phyloP scores from a whole-genome alignment of 192 early-diverging fungal genomes.

The Coemansia sp. region DNA sequence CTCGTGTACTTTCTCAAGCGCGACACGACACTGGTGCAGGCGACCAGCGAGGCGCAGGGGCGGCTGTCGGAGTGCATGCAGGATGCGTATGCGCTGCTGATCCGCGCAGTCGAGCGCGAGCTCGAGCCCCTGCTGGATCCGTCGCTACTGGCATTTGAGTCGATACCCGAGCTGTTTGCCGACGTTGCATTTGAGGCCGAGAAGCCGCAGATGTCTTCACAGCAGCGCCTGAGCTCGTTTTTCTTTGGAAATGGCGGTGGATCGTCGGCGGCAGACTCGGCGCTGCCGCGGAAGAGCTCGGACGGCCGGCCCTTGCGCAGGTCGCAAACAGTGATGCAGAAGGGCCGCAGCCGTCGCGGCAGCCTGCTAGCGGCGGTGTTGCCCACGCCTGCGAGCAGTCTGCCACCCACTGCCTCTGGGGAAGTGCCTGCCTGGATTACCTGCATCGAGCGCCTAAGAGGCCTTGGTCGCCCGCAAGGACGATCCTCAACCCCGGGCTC shows the following conservation, averaged over 20 bases:
- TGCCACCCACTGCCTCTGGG: slow-evolving; percentile 33
- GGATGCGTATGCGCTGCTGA: slow-evolving; percentile 64
- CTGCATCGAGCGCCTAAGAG: slow-evolving; percentile 22
- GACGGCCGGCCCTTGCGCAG: slow-evolving; percentile 50
- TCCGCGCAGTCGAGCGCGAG: slow-evolving; percentile 61
- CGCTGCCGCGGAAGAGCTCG: slow-evolving; percentile 21
- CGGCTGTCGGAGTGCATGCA: slow-evolving; percentile 78
- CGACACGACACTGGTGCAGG: slow-evolving; percentile 69
- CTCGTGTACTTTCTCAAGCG: slow-evolving; percentile 85
- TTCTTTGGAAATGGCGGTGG: slow-evolving; percentile 31
- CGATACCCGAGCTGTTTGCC: slow-evolving; percentile 62
- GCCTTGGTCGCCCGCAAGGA: not conserved
- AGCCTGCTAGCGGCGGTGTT: slow-evolving; percentile 21
- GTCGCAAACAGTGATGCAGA: slow-evolving; percentile 32
- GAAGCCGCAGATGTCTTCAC: slow-evolving; percentile 12
- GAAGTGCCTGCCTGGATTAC: slow-evolving; percentile 36
- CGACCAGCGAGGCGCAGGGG: slow-evolving; percentile 71
- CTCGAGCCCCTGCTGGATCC: slow-evolving; percentile 66
- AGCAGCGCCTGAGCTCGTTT: slow-evolving; percentile 45
- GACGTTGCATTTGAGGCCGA: slow-evolving; percentile 47
- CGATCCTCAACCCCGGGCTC: slow-evolving; percentile 1
- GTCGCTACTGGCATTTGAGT: slow-evolving; percentile 67
- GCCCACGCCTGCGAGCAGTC: slow-evolving; percentile 2
- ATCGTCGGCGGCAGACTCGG: slow-evolving; percentile 3
- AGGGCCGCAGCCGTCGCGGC: slow-evolving; percentile 32